Evolutionary conservation across 2,329 filamentous ascomycete genomes (phyloP), one percentile per base, ranked within the genome.

Genomic region (Reticulascus tulasneorum): DNA sequence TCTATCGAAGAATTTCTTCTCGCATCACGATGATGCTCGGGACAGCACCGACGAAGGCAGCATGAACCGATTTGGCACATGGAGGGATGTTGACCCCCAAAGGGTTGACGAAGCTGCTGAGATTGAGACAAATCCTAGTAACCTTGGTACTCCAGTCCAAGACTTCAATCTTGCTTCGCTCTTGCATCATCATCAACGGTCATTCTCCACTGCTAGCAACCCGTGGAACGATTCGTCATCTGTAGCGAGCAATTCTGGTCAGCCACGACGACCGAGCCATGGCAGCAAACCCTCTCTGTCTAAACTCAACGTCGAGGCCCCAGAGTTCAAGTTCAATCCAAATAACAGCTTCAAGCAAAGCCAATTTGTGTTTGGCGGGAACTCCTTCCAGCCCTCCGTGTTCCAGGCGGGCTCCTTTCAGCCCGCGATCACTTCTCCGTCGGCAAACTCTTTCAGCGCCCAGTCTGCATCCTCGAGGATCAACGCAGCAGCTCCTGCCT

Each of bases 301-400:
- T 1, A 90, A 82, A 48, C 75, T 97, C 49, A 97, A 97, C 51
- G 89, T 94, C 20, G 79, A 84, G 44, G 91, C 91, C 0, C 85
- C 89, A 29, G 87, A 93, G 53, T 96, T 96, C 69, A 87, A 83
- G 50, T 91, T 91, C 60, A 77, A 78, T 44, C 75, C 75, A 4
- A 57, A 62, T 4, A 73, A 58, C 50, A 62, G 60, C 18, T 79
- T 78, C 50, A 64, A 69, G 23, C 67, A 71, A 22, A 57, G 62
- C 12, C 60, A 70, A 35, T 77, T 77, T 50, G 64, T 63, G 24
- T 78, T 78, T 42, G 62, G 64, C 43, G 62, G 64, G 16, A 64
- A 52, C 32, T 51, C 49, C 30, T 72, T 73, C 55, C 69, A 79
- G 47, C 69, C 75, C 6, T 47, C 64, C 7, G 60, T 65, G 3